Base-by-base conservation (phyloP, 108 stramenopile genomes). In the Cyclostephanos invisitatus region DNA sequence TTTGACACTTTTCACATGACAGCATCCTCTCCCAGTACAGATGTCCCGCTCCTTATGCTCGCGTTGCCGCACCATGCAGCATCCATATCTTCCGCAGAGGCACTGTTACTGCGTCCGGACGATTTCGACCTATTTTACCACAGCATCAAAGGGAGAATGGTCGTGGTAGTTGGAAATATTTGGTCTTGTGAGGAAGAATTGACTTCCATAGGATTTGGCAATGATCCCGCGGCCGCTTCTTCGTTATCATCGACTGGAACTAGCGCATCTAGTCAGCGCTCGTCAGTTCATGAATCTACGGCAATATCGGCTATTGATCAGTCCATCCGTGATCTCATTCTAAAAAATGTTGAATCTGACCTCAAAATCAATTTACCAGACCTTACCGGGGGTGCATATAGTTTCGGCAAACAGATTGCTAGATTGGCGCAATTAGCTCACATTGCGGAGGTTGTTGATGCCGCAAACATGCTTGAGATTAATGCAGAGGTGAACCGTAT, bases 31-130 rank as follows among this genome's bases (percentile, higher is more conserved):
- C 68, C 60, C 61, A 71, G 38, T 42, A 67, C 50, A 0, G 56
- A 75, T 63, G 72, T 74, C 17, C 60, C 73, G 38, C 73, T 94
- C 50, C 74, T 94, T n/a, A 94, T 90, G 88, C 54, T 94, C 54
- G 85, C 89, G n/a, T 72, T 94, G 49, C 93, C 93, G 10, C 93
- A 94, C 78, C 93, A 94, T 75, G 85, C 84, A 36, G 72, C 85
- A 56, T 77, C 80, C 6, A 77, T 94, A 18, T 65, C 83, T 18
- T 38, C 70, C 17, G 75, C 75, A 32, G 77, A 82, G 11, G 64
- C 67, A 10, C 69, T 80, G 37, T 56, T 83, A 10, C 76, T 94
- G 5, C 61, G 60, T 18, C 27, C 35, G 35, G 57, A 73, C 17
- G 64, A 85, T 22, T 94, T 94, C 56, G 88, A 94, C 58, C 64